Percentiles rank a stretch among this genome's conserved stretches.
phyloP scores from a whole-genome alignment of 306 rosid genomes.

The Prunus padus region DNA sequence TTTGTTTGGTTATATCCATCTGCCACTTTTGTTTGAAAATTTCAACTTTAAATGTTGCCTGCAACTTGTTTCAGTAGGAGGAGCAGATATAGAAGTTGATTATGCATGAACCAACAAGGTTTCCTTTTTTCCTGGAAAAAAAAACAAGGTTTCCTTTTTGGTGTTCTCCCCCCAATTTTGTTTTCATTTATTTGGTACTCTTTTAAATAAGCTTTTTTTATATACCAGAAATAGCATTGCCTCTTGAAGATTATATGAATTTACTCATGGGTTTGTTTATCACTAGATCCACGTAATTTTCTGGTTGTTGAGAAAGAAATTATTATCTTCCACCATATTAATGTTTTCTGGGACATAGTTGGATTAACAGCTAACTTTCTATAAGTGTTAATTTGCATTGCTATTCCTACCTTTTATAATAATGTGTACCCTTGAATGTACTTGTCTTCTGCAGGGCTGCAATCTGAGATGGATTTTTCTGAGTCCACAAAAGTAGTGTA shows the following conservation, averaged over 20 bases:
- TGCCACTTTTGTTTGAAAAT: neutral
- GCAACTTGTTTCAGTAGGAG: neutral
- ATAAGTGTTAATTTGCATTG: neutral
- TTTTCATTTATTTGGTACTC: neutral
- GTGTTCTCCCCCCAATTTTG: neutral
- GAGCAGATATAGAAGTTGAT: neutral
- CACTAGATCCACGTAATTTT: slow-evolving; percentile 2
- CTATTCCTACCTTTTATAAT: neutral
- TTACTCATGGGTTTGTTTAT: neutral
- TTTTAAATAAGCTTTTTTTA: neutral
- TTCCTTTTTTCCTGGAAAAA: too few relatives aligned
- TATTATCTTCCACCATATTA: neutral
- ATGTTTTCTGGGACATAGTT: neutral
- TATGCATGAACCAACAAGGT: slow-evolving; percentile 8
- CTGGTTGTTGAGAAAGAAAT: neutral
- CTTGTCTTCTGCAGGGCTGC: slow-evolving; percentile 14
- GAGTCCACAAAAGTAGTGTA: slow-evolving; percentile 36
- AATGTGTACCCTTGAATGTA: neutral
- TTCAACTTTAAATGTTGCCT: slow-evolving; percentile 10
- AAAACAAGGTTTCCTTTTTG: neutral
- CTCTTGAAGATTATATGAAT: neutral
- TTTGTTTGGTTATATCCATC: neutral
- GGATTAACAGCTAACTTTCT: neutral
- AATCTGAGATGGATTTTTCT: slow-evolving; percentile 33
- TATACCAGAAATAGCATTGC: neutral